These are phyloP conservation scores for Blastocystis sp. DNA, from an alignment of 352 stramenopile species.

Conservation along the genomic window DNA sequence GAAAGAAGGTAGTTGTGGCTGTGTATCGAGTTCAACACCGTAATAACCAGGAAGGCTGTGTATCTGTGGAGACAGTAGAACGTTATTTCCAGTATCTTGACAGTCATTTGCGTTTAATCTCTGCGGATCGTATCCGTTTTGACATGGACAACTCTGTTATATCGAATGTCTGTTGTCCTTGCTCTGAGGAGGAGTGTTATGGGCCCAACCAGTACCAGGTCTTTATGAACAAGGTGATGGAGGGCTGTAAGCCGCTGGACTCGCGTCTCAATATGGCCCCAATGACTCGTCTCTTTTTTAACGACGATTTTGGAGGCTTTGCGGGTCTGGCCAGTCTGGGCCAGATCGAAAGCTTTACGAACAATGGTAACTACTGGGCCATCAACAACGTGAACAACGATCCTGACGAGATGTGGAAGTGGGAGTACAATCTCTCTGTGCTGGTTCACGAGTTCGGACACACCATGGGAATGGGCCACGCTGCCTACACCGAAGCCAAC, in stretches of 20 bases:
- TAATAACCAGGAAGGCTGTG: slow-evolving; percentile 7
- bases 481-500: neutral
- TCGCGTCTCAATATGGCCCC: neutral
- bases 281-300: slow-evolving; percentile 51
- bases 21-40: slow-evolving; percentile 47
- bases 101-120: slow-evolving; percentile 12
- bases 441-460: slow-evolving; percentile 60
- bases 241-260: neutral
- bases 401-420: slow-evolving; percentile 54
- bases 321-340: slow-evolving; percentile 20
- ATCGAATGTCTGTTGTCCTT: slow-evolving; percentile 42
- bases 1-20: slow-evolving; percentile 47
- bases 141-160: slow-evolving; percentile 42
- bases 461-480: slow-evolving; percentile 55
- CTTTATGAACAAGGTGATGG: slow-evolving; percentile 47
- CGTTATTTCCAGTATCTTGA: slow-evolving; percentile 49
- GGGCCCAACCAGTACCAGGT: slow-evolving; percentile 14
- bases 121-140: neutral
- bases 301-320: slow-evolving; percentile 29
- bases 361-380: slow-evolving; percentile 54
- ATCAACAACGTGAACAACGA: slow-evolving; percentile 58
- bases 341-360: neutral
- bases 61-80: neutral
- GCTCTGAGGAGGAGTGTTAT: slow-evolving; percentile 37
- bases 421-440: slow-evolving; percentile 45